A percentile compares a stretch with the other conserved stretches of the same genome.
These are phyloP conservation scores for Lipomyces kockii DNA, from an alignment of 805 yeast species.

Conservation along the genomic window DNA sequence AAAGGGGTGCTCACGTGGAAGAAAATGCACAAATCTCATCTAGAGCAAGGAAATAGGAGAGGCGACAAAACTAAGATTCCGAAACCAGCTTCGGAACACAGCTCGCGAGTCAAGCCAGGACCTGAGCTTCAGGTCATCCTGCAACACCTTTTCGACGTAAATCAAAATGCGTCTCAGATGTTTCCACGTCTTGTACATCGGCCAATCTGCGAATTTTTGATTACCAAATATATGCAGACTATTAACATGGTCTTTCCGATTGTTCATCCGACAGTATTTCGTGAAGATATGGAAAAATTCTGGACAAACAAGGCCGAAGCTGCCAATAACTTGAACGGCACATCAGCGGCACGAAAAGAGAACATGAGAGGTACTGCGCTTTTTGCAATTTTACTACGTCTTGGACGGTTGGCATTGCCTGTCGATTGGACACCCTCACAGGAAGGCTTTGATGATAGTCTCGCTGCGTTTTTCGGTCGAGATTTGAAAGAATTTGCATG, in stretches of 20 bases:
- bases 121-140: neutral
- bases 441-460: conserved; percentile 27
- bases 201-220: conserved; percentile 35
- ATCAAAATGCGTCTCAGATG: conserved; percentile 7
- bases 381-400: conserved; percentile 32
- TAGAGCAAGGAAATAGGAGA: neutral
- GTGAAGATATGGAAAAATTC: conserved; percentile 24
- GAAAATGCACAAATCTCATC: neutral
- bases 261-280: conserved; percentile 32
- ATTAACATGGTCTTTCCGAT: conserved; percentile 38
- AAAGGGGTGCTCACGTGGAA: neutral
- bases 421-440: conserved; percentile 35
- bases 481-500: conserved; percentile 27
- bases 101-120: conserved; percentile 13
- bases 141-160: conserved; percentile 7
- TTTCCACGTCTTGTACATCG: conserved; percentile 37
- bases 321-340: neutral
- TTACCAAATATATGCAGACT: conserved; percentile 34
- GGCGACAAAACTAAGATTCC: neutral
- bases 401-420: conserved; percentile 36
- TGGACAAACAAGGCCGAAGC: conserved; percentile 28
- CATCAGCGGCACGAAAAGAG: neutral
- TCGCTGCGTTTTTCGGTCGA: conserved; percentile 19
- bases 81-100: conserved; percentile 2
- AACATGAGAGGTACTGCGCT: conserved; percentile 36